Conservation (phyloP, 768 basidiomycete species). For the Hygrocybe punicea region DNA sequence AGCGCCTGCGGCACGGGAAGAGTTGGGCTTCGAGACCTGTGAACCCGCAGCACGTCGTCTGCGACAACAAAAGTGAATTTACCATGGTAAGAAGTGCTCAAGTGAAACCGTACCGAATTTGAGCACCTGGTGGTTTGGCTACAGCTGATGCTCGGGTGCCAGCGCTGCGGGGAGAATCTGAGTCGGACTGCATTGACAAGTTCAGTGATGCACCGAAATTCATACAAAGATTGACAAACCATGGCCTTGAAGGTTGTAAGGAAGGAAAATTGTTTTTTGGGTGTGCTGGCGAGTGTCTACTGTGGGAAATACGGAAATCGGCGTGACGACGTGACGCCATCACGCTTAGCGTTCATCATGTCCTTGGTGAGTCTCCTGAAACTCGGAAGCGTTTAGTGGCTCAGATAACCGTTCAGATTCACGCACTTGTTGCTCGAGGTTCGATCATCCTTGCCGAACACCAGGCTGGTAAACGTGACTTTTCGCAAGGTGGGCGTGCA, state of each 20-base stretch:
- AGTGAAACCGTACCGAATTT: conserved; percentile 61
- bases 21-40: conserved; percentile 75
- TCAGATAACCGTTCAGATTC: conserved; percentile 51
- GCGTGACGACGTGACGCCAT: not conserved
- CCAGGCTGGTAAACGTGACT: conserved; percentile 74
- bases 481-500: conserved; percentile 70
- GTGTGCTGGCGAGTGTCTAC: not conserved
- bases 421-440: conserved; percentile 78
- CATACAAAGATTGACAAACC: not conserved
- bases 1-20: conserved; percentile 85
- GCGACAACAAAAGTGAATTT: not conserved
- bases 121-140: conserved; percentile 73
- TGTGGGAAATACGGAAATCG: not conserved
- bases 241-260: not conserved
- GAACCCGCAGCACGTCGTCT: conserved; percentile 72
- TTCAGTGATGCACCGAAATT: not conserved
- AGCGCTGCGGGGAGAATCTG: conserved; percentile 58
- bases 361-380: conserved; percentile 1
- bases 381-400: not conserved
- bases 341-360: conserved; percentile 1
- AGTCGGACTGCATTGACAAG: conserved; percentile 62
- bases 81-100: not conserved
- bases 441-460: conserved; percentile 84
- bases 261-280: not conserved
- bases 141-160: conserved; percentile 44